These are phyloP conservation scores for Aspergillus taichungensis DNA, from an alignment of 495 filamentous ascomycete genomes.

Conservation along the genomic window DNA sequence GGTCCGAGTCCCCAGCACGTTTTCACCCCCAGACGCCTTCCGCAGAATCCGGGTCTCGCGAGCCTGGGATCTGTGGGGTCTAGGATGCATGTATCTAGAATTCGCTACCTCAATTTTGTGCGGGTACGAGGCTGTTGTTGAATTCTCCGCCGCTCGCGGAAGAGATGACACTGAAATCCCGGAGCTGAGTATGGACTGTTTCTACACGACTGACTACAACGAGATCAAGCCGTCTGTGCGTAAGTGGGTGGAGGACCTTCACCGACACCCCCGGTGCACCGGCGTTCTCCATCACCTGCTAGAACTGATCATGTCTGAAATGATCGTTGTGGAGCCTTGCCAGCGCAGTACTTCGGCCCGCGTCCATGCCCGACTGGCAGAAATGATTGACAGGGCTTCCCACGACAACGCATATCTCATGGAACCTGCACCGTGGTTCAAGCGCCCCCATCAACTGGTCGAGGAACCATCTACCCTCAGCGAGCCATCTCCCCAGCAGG, in stretches of 20 bases:
- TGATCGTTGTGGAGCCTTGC: constrained; percentile 6
- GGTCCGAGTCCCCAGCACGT: constrained; percentile 8
- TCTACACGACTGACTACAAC: background rate
- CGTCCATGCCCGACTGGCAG: background rate
- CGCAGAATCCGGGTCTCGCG: constrained; percentile 24
- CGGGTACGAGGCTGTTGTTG: constrained; percentile 1
- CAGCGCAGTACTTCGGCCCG: background rate
- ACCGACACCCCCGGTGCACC: background rate
- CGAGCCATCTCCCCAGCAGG: background rate
- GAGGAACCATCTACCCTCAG: constrained; percentile 1
- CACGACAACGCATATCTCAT: background rate
- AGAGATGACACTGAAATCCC: background rate
- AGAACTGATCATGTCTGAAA: constrained; percentile 5
- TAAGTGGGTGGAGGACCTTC: constrained; percentile 2
- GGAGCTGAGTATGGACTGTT: background rate
- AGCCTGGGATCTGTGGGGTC: constrained; percentile 39
- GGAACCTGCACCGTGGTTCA: background rate
- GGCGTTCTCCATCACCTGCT: constrained; percentile 1
- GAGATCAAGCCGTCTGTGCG: background rate
- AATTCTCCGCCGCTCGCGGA: background rate
- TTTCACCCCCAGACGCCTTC: constrained; percentile 39
- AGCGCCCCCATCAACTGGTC: background rate
- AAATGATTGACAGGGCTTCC: background rate
- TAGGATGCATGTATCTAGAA: constrained; percentile 43
- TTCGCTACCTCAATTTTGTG: constrained; percentile 10